Base-by-base conservation (phyloP, 192 early-diverging fungal genomes). In the Coemansia sp. region DNA sequence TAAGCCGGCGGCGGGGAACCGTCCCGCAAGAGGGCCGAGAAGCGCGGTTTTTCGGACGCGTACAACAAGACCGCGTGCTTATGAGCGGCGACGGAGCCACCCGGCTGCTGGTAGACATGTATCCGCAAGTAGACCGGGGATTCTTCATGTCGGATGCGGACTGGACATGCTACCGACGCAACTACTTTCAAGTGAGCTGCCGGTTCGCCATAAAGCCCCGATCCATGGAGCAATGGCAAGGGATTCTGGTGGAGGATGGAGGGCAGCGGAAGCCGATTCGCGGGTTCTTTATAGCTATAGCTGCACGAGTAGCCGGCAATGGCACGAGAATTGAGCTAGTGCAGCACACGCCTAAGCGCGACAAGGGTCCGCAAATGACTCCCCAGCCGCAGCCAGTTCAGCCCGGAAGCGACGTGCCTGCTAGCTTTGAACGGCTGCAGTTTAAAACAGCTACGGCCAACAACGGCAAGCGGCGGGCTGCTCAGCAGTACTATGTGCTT, bases 371-470 rank as follows among this genome's bases (percentile, higher is more conserved):
- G 11, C 93, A 93, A 62, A 87, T 84, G 6, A 83, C 79, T 46
- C 88, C 84, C 51, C 64, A 64, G n/a, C 76, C 77, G 18, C 84
- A 80, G 56, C 63, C 84, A 0, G 74, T 85, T 40, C 64, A 79
- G 15, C 23, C 57, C n/a, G 55, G 42, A 31, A 39, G 65, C 20
- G 80, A 76, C 36, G 71, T 78, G 23, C 76, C 83, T 0, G 84
- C 86, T 8, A 89, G 90, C 38, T 98, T 92, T 66, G 93, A 98
- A 52, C 83, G 96, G 32, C 80, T 98, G 36, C 96, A 98, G 79
- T 98, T 98, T 85, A 97, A 97, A 61, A 88, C 89, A 0, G 94
- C 94, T 16, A 98, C 96, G 0, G 91, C 91, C 20, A 98, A 97
- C 71, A 97, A 94, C 58, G 91, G 92, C 46, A 93, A 93, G 69